These are phyloP conservation scores for Diplodia corticola DNA, from an alignment of 2,329 filamentous ascomycete species.

Conservation along the genomic window DNA sequence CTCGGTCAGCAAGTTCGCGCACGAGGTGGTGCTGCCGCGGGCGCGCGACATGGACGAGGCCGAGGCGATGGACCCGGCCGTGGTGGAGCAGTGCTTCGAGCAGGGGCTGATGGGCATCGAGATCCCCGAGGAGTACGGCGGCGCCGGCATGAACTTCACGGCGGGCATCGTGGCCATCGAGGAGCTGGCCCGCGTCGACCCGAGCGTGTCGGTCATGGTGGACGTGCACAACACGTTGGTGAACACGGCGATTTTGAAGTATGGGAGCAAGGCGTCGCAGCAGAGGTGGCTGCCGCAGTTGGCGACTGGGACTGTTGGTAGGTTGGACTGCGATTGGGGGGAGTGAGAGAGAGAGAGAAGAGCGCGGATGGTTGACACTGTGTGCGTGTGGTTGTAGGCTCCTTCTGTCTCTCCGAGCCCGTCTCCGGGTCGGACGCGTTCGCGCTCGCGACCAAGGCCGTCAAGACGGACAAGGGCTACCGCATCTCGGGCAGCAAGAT, in stretches of 20 bases:
- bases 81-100: slow-evolving; percentile 94
- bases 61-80: slow-evolving; percentile 82
- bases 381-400: slow-evolving; percentile 47
- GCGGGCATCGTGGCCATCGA: slow-evolving; percentile 94
- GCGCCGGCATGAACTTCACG: slow-evolving; percentile 98
- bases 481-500: slow-evolving; percentile 91
- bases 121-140: slow-evolving; percentile 95
- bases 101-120: slow-evolving; percentile 97
- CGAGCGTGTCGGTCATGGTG: slow-evolving; percentile 89
- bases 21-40: slow-evolving; percentile 83
- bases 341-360: no score
- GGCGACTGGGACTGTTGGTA: slow-evolving; percentile 80
- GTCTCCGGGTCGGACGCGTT: slow-evolving; percentile 95
- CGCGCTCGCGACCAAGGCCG: slow-evolving; percentile 86
- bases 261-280: slow-evolving; percentile 73
- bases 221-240: slow-evolving; percentile 98
- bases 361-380: no score
- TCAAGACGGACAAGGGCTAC: slow-evolving; percentile 80
- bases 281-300: slow-evolving; percentile 86
- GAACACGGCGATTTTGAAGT: slow-evolving; percentile 89
- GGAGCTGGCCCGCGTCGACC: slow-evolving; percentile 90
- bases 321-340: slow-evolving; percentile 8
- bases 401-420: slow-evolving; percentile 91
- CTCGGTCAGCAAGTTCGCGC: slow-evolving; percentile 85
- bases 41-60: slow-evolving; percentile 97